Evolutionary conservation across 73 alveolate genomes (phyloP).

Genomic region (Urostyla sp.): DNA sequence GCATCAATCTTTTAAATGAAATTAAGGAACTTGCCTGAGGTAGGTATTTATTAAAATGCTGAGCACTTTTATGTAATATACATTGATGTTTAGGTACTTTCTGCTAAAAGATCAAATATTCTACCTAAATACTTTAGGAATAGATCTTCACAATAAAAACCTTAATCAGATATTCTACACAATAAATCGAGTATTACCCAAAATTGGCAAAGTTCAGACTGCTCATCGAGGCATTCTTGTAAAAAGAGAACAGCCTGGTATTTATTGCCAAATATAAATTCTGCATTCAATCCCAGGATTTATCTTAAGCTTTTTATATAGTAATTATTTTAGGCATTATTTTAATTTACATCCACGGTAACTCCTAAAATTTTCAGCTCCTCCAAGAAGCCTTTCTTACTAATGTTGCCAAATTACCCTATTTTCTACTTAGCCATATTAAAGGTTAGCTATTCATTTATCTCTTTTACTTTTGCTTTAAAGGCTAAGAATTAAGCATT

Average conservation of each 20-base stretch:
- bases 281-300: too few relatives aligned
- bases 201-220: background rate
- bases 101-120: too few relatives aligned
- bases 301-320: too few relatives aligned
- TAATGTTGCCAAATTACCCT: background rate
- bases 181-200: slow-evolving; percentile 9
- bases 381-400: slow-evolving; percentile 26
- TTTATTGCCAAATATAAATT: too few relatives aligned
- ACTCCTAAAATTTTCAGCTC: background rate
- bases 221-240: background rate
- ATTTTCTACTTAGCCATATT: background rate
- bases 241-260: slow-evolving; percentile 22
- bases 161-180: background rate
- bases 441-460: background rate
- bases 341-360: too few relatives aligned
- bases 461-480: background rate
- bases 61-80: too few relatives aligned
- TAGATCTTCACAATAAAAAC: background rate
- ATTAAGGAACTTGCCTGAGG: too few relatives aligned
- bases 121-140: slow-evolving; percentile 2
- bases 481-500: background rate
- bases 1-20: too few relatives aligned
- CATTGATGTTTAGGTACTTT: too few relatives aligned
- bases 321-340: too few relatives aligned
- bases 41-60: too few relatives aligned